Evolutionary conservation across 2,329 filamentous ascomycete species (phyloP).

Genomic region (Nemania diffusa): DNA sequence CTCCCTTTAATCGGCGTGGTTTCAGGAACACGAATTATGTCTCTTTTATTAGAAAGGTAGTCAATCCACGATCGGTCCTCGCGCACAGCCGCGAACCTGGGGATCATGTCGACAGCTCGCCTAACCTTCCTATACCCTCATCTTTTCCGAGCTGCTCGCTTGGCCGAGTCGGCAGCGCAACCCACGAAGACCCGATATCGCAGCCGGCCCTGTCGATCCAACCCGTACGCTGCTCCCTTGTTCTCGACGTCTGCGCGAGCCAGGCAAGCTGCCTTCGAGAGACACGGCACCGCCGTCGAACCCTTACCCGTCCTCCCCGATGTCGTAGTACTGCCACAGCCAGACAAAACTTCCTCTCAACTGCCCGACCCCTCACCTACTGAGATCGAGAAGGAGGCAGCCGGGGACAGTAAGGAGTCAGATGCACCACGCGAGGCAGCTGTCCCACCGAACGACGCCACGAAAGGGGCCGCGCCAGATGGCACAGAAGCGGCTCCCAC

Average conservation of each 20-base stretch:
- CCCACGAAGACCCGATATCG: conserved; percentile 54
- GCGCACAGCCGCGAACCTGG: conserved; percentile 17
- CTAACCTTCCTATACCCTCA: conserved; percentile 77
- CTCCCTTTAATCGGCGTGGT: conserved; percentile 11
- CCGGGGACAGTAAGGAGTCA: conserved; percentile 32
- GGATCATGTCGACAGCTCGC: conserved; percentile 68
- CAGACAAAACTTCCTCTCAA: conserved; percentile 35
- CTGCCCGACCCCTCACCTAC: conserved; percentile 27
- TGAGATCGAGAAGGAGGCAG: conserved; percentile 32
- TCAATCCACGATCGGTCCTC: not conserved
- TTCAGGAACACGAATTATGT: conserved; percentile 24
- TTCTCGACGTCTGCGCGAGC: conserved; percentile 54
- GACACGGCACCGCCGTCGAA: conserved; percentile 71
- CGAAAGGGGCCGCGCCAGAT: conserved; percentile 20
- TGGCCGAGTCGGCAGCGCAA: conserved; percentile 57
- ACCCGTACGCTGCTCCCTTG: conserved; percentile 43
- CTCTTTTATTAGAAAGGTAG: conserved; percentile 21
- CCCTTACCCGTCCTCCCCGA: conserved; percentile 54
- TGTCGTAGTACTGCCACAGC: conserved; percentile 42
- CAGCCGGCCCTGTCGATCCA: conserved; percentile 44
- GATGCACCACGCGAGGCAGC: conserved; percentile 29
- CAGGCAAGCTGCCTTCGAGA: conserved; percentile 59
- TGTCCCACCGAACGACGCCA: conserved; percentile 26
- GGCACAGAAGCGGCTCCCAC: conserved; percentile 34
- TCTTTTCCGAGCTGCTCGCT: conserved; percentile 66